Conservation (phyloP, 2,329 filamentous ascomycete species). For the Ciborinia camelliae region DNA sequence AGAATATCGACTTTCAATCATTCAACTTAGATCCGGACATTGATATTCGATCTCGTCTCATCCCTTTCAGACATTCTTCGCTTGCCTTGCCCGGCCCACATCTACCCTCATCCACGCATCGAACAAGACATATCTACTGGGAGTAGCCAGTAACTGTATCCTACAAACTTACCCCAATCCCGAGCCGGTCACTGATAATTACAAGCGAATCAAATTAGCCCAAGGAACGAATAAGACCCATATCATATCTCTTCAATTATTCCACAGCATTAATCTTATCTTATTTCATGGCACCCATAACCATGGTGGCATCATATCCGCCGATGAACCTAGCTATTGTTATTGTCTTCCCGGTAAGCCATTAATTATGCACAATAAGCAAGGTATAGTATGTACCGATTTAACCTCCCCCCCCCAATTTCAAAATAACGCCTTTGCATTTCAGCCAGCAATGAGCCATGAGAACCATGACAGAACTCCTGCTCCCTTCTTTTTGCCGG, state of each 20-base stretch:
- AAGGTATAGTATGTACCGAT: slow-evolving; percentile 15
- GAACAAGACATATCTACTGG: neutral
- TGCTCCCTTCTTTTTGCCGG: neutral
- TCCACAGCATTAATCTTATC: slow-evolving; percentile 4
- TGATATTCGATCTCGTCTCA: too few species aligned
- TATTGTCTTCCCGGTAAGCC: slow-evolving; percentile 6
- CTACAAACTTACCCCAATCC: neutral
- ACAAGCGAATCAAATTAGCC: neutral
- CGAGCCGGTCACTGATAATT: neutral
- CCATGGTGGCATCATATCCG: slow-evolving; percentile 7
- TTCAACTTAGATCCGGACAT: too few species aligned
- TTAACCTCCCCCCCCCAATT: neutral
- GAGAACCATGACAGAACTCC: neutral
- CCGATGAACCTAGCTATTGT: slow-evolving; percentile 3
- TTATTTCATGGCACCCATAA: slow-evolving; percentile 3
- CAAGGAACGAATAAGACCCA: neutral
- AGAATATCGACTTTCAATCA: neutral
- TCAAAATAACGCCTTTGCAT: slow-evolving; percentile 12
- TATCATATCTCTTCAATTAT: slow-evolving; percentile 8
- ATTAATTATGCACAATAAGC: slow-evolving; percentile 17
- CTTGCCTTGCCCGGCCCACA: too few species aligned
- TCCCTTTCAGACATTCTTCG: too few species aligned
- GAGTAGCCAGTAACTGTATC: neutral
- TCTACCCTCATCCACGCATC: too few species aligned
- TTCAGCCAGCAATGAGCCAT: slow-evolving; percentile 10